Conservation (phyloP, 257 asterid species). For the Capsicum rhomboideum region DNA sequence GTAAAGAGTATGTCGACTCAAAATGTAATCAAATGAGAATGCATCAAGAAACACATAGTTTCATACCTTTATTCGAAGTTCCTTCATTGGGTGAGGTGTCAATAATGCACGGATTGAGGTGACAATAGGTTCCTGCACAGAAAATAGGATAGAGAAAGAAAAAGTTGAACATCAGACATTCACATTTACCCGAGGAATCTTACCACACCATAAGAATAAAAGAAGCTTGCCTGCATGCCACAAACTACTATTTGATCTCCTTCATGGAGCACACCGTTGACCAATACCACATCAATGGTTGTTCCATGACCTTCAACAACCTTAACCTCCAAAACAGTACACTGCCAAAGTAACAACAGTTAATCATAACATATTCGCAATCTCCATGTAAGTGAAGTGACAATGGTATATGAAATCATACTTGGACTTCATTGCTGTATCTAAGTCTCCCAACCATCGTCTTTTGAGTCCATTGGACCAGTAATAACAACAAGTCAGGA, state of each 20-base stretch:
- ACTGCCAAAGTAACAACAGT: no score
- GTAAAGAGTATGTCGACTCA: background rate
- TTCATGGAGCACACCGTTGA: no score
- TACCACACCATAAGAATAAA: no score
- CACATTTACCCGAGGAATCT: no score
- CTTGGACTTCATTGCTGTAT: slow-evolving; percentile 75
- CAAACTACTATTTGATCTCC: no score
- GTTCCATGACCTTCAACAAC: no score
- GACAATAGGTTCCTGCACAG: slow-evolving; percentile 74
- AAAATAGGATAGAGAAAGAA: background rate
- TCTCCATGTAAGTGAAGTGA: background rate
- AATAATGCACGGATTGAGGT: slow-evolving; percentile 83
- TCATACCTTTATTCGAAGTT: slow-evolving; percentile 89
- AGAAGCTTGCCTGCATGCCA: no score
- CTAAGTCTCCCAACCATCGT: slow-evolving; percentile 79
- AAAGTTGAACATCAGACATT: background rate
- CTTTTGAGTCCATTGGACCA: slow-evolving; percentile 90
- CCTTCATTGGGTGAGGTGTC: slow-evolving; percentile 99
- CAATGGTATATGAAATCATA: slow-evolving; percentile 19
- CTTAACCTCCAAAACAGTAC: no score
- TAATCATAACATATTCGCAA: no score
- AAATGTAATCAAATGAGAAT: background rate
- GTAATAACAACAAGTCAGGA: slow-evolving; percentile 70
- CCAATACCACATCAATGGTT: no score
- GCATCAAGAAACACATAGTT: background rate